Percentiles rank a stretch among this genome's conserved stretches.
Conservation (phyloP, 2,329 filamentous ascomycete species). For the Lachnellula occidentalis region DNA sequence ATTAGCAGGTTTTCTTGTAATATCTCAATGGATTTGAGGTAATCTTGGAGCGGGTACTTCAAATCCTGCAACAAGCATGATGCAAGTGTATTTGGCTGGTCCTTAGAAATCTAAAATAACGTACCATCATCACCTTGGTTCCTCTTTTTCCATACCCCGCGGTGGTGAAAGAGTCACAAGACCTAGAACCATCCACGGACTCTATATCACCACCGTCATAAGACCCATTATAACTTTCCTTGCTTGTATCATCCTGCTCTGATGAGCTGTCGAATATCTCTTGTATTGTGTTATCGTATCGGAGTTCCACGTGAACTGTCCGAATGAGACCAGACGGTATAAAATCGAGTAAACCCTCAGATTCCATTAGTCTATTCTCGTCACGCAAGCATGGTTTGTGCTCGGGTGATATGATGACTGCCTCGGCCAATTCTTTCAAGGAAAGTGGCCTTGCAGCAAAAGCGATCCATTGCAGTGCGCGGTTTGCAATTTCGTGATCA, state of each 20-base stretch:
- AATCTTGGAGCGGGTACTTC: neutral
- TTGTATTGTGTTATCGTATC: neutral
- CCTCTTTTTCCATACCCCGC: too few relatives aligned
- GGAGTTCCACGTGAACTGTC: neutral
- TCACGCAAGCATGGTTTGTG: neutral
- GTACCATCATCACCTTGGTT: too few relatives aligned
- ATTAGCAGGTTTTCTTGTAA: neutral
- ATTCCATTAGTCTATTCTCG: neutral
- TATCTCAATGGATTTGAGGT: neutral
- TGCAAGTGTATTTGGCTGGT: too few relatives aligned
- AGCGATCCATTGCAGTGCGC: constrained; percentile 23
- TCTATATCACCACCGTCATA: neutral
- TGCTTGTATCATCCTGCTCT: neutral
- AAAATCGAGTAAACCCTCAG: neutral
- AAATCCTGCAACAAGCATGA: neutral
- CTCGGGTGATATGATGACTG: neutral
- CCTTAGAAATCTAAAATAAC: too few relatives aligned
- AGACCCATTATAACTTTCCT: neutral
- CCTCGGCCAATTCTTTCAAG: neutral
- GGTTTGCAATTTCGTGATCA: neutral
- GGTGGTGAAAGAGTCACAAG: too few relatives aligned
- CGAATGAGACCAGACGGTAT: neutral
- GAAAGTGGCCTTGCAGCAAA: constrained; percentile 7
- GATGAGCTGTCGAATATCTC: neutral
- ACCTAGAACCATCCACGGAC: neutral